phyloP scores from a whole-genome alignment of 352 stramenopile genomes.

The Saprolegnia diclina region DNA sequence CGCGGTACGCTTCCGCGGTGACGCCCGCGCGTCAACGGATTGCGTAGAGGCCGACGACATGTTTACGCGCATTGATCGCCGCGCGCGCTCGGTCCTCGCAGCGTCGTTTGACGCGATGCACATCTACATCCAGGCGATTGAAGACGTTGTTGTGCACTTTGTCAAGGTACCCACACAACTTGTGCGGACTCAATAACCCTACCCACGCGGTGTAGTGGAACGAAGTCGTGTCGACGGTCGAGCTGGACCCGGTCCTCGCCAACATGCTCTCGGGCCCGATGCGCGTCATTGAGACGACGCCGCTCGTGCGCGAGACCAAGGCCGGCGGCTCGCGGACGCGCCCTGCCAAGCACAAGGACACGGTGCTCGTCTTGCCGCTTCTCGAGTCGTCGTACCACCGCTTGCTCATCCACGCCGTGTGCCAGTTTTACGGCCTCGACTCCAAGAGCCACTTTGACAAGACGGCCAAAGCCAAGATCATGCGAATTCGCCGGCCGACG shows the following conservation, averaged over 20 bases:
- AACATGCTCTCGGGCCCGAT: constrained; percentile 60
- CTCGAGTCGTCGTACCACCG: constrained; percentile 81
- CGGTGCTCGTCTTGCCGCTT: constrained; percentile 66
- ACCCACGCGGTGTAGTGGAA: constrained; percentile 42
- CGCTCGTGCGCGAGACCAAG: constrained; percentile 14
- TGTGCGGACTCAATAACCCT: not conserved
- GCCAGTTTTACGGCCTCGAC: constrained; percentile 82
- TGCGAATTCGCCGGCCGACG: constrained; percentile 16
- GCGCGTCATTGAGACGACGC: constrained; percentile 30
- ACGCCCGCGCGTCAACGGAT: not conserved
- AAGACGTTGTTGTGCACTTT: constrained; percentile 75
- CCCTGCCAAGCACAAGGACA: constrained; percentile 51
- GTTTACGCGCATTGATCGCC: constrained; percentile 67
- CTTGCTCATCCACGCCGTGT: constrained; percentile 81
- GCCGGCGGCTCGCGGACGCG: constrained; percentile 27
- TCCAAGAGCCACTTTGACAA: constrained; percentile 45
- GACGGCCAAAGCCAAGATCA: constrained; percentile 11
- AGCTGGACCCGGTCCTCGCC: constrained; percentile 51
- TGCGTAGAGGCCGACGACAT: constrained; percentile 64
- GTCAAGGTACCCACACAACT: constrained; percentile 44
- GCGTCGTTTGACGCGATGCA: constrained; percentile 61
- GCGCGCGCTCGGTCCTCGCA: constrained; percentile 58
- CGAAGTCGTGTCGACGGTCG: constrained; percentile 65
- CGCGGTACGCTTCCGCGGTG: constrained; percentile 38
- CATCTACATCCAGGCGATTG: constrained; percentile 69